A percentile compares a stretch with the other conserved stretches of the same genome.
Evolutionary conservation across 208 protist genomes (phyloP).

Genomic region (Porcisia hertigi): DNA sequence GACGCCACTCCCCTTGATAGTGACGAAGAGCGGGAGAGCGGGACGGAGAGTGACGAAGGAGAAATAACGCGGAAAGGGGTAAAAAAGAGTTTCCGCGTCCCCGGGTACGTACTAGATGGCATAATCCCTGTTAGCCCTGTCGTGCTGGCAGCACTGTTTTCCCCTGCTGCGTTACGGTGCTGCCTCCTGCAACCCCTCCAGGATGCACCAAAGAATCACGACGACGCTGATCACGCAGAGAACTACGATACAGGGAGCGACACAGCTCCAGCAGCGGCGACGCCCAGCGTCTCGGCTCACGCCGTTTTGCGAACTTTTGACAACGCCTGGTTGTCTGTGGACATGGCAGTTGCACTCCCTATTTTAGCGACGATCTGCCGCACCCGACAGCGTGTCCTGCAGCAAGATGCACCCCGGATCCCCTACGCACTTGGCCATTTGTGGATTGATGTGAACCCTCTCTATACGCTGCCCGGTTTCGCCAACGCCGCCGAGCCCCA

Average conservation of each 20-base stretch:
- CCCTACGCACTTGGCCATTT: conserved; percentile 50
- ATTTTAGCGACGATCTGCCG: conserved; percentile 61
- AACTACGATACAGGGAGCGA: neutral
- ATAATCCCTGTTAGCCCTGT: conserved; percentile 62
- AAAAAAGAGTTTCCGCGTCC: conserved; percentile 12
- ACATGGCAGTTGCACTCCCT: conserved; percentile 51
- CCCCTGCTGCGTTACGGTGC: conserved; percentile 56
- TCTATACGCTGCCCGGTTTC: conserved; percentile 40
- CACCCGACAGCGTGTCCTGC: conserved; percentile 42
- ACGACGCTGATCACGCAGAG: conserved; percentile 1
- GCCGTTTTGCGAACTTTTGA: conserved; percentile 28
- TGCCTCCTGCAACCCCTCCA: conserved; percentile 54
- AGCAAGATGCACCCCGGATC: conserved; percentile 43
- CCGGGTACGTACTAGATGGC: conserved; percentile 40
- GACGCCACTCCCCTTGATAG: neutral
- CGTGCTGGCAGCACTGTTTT: conserved; percentile 65
- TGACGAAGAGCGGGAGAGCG: conserved; percentile 29
- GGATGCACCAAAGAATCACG: neutral
- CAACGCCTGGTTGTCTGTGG: conserved; percentile 51
- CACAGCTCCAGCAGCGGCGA: neutral
- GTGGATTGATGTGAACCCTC: conserved; percentile 70
- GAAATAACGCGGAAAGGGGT: conserved; percentile 24
- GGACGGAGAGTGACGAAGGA: conserved; percentile 22
- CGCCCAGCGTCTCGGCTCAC: conserved; percentile 7
- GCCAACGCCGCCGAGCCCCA: neutral